Base-by-base conservation (phyloP, 2,329 filamentous ascomycete genomes). In the Penicillium brevicompactum region DNA sequence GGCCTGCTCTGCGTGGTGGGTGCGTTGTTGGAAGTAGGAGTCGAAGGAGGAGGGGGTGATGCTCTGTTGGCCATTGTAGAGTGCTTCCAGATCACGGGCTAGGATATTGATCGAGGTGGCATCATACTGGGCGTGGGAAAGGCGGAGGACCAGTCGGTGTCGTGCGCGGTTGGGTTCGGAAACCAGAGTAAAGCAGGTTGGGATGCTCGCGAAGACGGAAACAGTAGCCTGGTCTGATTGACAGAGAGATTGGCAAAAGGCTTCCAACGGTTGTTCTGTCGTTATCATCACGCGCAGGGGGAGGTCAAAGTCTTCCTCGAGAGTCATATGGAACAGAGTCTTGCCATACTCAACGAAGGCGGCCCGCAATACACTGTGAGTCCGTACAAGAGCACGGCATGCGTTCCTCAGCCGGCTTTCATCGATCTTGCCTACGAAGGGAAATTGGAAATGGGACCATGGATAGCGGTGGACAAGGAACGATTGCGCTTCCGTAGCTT, bases 71-170 rank as follows among this genome's bases (percentile, higher is more conserved):
- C 16, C 40, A 18, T 3, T 32, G 27, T 56, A 56, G 7, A 30
- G 22, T 9, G 14, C 22, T 18, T 6, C 18, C 3, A 56, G 42
- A 11, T 37, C 49, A 30, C n/a, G 5, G 6, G 38, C 14, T 14
- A 56, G 3, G 16, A 30, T 34, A 7, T 49, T 22, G 11, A 49
- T 10, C 9, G 31, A 47, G 7, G 34, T 8, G n/a, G 43, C 48
- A 34, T 51, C 53, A 31, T 56, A 56, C 32, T 56, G 53, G 5
- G 53, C 49, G 30, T 56, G 53, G 10, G 48, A 51, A 11, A 56
- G 5, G n/a, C 53, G 43, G 24, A 56, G 13, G 14, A 56, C 41
- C 5, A 56, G 16, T 7, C 6, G n/a, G n/a, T 43, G 40, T 11
- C 2, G 40, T 43, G 7, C 7, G 14, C 16, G 40, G 18, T 18